Evolutionary conservation across 495 filamentous ascomycete genomes (phyloP), one percentile per base, ranked within the genome.

Genomic region (Penicillium verhagenii): DNA sequence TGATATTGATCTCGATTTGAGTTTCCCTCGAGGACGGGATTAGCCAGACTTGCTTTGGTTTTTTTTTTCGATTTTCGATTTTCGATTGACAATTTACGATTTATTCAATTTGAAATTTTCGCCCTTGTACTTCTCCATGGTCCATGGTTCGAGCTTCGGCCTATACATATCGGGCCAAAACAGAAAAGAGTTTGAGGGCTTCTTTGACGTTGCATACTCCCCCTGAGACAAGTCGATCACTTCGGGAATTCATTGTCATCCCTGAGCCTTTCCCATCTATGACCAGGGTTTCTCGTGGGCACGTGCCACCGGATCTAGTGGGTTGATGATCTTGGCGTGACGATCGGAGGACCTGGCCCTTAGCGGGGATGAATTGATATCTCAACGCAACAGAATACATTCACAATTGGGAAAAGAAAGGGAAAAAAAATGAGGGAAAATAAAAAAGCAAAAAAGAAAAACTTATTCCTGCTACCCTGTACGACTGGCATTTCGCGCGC

Each of bases 281-380:
- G 26, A 26, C 18, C 54, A 57, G 50, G 59, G 57, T 37, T 63
- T 31, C 25, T 16, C 19, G 8, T 21, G 46, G 52, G 63, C 60
- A 66, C 60, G 60, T 66, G 63, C 52, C 56, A 39, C 49, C 29
- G 13, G 18, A 62, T 53, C 11, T 37, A 21, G 14, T 24, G 21
- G 28, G 31, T 35, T 43, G 19, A 25, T 26, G 42, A 45, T 45
- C 42, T 45, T 45, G 42, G 33, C 23, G 23, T 40, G n/a, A n/a
- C 37, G 49, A 43, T 43, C 35, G 29, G 50, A 28, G 43, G 23
- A 14, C 19, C 44, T 10, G 37, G 39, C n/a, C 23, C 38, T 7
- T 7, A 13, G 18, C n/a, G 40, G 19, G 9, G 40, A 37, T 26
- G 6, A 28, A 47, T 56, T 62, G 28, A 40, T 50, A 50, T 59